These are phyloP conservation scores for Cercophora sp. DNA, from an alignment of 495 filamentous ascomycete genomes.

Conservation along the genomic window DNA sequence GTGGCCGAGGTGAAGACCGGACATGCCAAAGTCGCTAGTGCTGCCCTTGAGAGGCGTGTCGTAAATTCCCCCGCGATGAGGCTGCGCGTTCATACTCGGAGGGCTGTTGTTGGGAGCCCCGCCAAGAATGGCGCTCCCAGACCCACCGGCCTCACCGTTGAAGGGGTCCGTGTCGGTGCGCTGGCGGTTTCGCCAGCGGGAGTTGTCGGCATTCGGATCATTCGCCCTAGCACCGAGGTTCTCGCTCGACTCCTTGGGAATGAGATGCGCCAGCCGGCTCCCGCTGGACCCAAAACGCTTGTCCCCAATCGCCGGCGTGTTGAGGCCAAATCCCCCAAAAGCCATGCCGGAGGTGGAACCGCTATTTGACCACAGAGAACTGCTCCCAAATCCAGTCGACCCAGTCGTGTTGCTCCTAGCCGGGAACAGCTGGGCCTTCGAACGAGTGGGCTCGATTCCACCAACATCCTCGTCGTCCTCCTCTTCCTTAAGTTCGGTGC, in stretches of 20 bases:
- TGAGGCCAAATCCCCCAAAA: constrained; percentile 80
- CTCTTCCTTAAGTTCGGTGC: constrained; percentile 53
- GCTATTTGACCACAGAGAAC: constrained; percentile 66
- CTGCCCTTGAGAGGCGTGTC: constrained; percentile 58
- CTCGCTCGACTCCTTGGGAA: constrained; percentile 73
- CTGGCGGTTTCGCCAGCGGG: constrained; percentile 49
- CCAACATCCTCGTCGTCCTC: no score
- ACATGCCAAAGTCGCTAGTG: constrained; percentile 72
- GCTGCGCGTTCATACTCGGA: constrained; percentile 37
- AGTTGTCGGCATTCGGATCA: constrained; percentile 31
- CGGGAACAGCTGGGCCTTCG: no score
- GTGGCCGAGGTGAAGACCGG: constrained; percentile 62
- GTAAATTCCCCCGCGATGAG: constrained; percentile 39
- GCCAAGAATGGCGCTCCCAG: constrained; percentile 75
- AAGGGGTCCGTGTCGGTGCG: constrained; percentile 84
- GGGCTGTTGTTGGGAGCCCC: constrained; percentile 73
- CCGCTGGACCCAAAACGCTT: constrained; percentile 73
- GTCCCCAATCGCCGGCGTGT: constrained; percentile 54
- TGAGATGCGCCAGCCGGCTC: constrained; percentile 78
- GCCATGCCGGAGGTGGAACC: constrained; percentile 59
- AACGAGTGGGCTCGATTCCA: no score
- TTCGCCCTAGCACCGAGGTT: constrained; percentile 44
- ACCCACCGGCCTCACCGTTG: constrained; percentile 56
- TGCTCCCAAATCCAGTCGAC: constrained; percentile 33
- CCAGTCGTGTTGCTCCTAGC: constrained; percentile 64